Base-by-base conservation (phyloP, 345 rosid genomes). In the Cardamine resedifolia region DNA sequence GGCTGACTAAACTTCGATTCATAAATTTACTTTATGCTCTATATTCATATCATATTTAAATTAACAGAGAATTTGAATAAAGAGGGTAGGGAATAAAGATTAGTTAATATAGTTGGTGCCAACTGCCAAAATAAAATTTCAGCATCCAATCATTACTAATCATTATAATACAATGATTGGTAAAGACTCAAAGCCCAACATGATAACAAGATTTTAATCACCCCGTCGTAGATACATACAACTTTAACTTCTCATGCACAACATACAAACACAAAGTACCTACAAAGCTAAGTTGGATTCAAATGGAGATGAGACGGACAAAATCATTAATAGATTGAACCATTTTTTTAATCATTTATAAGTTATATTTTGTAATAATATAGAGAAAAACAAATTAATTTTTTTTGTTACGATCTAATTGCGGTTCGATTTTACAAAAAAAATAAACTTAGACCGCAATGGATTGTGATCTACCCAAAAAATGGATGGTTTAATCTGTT, bases 71-170 rank as follows among this genome's bases (percentile, higher is more conserved):
- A 18, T 44, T 31, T 64, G 34, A 58, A 33, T 44, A 58, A 26
- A 34, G 77, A 26, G 18, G 34, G 20, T n/a, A 51, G 57, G 30
- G 47, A 48, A 67, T 38, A 59, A 6, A 39, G 48, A 68, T 62
- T 75, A 53, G 74, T 68, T 75, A 68, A 68, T 62, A 18, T 44
- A 64, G 71, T 70, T 76, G 71, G 60, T 76, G 66, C 71, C 79
- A 56, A 68, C 60, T 52, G 64, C 69, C 78, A 51, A 75, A 61
- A 76, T 19, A 76, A 76, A 55, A 1, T 19, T 67, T 68, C 55
- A 45, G 20, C 43, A 45, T 11, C 48, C 71, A 76, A 76, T 76
- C 66, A 76, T 76, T 76, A 44, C 59, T 38, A 76, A 76, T 76
- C 79, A 76, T 76, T 56, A 60, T 49, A 26, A 64, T 31, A 63